These are phyloP conservation scores for Excoecaria cochinchinensis DNA, from an alignment of 345 rosid species.

Conservation along the genomic window DNA sequence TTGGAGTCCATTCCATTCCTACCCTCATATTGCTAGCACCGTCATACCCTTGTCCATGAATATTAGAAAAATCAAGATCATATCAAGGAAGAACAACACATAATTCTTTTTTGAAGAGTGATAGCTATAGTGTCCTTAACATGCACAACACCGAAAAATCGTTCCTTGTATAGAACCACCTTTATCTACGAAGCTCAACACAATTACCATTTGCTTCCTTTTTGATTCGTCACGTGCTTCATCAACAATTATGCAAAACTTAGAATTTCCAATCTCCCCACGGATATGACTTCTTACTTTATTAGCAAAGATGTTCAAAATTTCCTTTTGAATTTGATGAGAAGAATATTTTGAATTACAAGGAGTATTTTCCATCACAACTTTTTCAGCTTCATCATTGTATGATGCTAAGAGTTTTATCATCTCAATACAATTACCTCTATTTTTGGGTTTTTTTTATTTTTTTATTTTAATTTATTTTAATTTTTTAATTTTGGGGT, in stretches of 20 bases:
- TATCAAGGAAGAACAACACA: too few species aligned
- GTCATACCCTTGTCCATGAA: slow-evolving; percentile 5
- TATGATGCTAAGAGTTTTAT: not conserved
- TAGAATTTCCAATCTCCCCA: not conserved
- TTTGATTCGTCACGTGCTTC: not conserved
- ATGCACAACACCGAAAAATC: not conserved
- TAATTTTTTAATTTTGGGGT: too few species aligned
- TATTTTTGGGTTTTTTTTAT: not conserved
- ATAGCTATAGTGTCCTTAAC: not conserved
- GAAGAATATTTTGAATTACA: not conserved
- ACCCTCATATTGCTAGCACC: slow-evolving; percentile 10
- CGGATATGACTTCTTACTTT: not conserved
- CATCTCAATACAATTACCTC: not conserved
- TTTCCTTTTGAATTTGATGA: not conserved
- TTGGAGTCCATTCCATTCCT: slow-evolving; percentile 14
- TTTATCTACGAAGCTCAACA: not conserved
- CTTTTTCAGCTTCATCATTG: not conserved
- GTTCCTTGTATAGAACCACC: not conserved
- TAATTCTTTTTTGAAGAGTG: not conserved
- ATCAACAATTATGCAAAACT: slow-evolving; percentile 7
- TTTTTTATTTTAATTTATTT: too few species aligned
- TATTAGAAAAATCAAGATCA: not conserved
- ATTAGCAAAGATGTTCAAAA: not conserved
- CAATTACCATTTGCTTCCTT: slow-evolving; percentile 1
- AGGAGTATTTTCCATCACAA: too few species aligned